Evolutionary conservation across 78 protist genomes (phyloP).

Genomic region (Neovahlkampfia damariscottae): DNA sequence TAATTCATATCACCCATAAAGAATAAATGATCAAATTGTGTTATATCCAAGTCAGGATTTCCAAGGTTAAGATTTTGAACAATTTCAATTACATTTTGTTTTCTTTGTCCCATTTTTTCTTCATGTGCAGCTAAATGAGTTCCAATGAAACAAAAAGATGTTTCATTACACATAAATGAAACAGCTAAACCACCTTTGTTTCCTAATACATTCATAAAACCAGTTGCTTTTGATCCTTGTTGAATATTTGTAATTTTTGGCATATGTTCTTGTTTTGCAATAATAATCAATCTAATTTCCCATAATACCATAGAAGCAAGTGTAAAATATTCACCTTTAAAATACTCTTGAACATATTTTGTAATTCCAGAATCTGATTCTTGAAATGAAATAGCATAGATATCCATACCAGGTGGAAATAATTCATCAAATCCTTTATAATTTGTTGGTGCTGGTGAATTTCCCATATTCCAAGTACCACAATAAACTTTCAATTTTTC

Average conservation of each 20-base stretch:
- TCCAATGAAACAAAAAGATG: slow-evolving; percentile 14
- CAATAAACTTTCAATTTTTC: slow-evolving; percentile 11
- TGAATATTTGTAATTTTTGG: slow-evolving; percentile 21
- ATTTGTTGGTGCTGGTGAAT: slow-evolving; percentile 6
- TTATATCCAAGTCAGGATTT: slow-evolving; percentile 5
- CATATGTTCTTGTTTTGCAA: slow-evolving; percentile 6
- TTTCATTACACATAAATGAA: slow-evolving; percentile 5
- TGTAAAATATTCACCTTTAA: slow-evolving; percentile 15
- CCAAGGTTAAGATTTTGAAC: background rate
- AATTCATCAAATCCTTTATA: background rate
- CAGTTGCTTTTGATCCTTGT: slow-evolving; percentile 6
- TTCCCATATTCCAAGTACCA: slow-evolving; percentile 23
- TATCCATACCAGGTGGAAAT: slow-evolving; percentile 17
- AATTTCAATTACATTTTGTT: slow-evolving; percentile 15
- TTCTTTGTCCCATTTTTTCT: slow-evolving; percentile 1
- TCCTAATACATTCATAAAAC: slow-evolving; percentile 11
- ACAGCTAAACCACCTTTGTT: slow-evolving; percentile 22
- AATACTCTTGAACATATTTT: background rate
- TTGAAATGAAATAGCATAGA: slow-evolving; percentile 21
- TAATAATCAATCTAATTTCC: slow-evolving; percentile 7
- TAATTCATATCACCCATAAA: slow-evolving; percentile 27
- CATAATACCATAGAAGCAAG: slow-evolving; percentile 16
- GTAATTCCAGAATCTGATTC: slow-evolving; percentile 5
- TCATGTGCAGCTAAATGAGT: slow-evolving; percentile 24
- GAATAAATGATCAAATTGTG: slow-evolving; percentile 26